phyloP scores from a whole-genome alignment of 176 grass and related monocot species.

The Eremochloa ophiuroides region DNA sequence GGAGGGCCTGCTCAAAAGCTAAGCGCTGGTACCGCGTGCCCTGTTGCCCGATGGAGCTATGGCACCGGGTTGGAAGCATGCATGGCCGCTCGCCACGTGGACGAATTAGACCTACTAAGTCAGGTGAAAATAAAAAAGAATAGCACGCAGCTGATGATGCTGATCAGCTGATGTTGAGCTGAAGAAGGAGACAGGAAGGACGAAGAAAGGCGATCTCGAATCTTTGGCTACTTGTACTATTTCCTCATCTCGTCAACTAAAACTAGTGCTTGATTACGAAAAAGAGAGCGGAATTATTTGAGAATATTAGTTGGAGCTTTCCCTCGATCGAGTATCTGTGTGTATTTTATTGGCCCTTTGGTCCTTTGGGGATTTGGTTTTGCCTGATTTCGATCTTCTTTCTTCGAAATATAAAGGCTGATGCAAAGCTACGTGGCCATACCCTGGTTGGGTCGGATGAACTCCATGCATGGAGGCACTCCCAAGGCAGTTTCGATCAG shows the following conservation, averaged over 20 bases:
- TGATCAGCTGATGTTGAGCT: background rate
- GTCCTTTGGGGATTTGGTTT: conserved; percentile 3
- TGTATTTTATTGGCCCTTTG: background rate
- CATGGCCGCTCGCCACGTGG: background rate
- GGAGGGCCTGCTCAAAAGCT: background rate
- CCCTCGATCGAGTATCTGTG: background rate
- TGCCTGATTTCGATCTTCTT: background rate
- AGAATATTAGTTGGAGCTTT: background rate
- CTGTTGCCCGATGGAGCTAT: background rate
- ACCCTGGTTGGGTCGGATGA: background rate
- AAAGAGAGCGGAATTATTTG: background rate
- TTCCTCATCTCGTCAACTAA: background rate
- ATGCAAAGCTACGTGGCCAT: background rate
- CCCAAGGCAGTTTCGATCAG: background rate
- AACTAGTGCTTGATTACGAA: background rate
- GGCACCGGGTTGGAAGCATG: too few relatives aligned
- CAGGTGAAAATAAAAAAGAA: too few relatives aligned
- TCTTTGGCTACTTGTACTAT: background rate
- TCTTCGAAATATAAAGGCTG: background rate
- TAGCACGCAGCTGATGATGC: background rate
- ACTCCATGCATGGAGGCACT: background rate
- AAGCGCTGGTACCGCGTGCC: background rate
- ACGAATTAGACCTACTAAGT: too few relatives aligned
- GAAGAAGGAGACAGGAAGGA: background rate
- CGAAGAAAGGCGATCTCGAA: background rate